Evolutionary conservation across 148 eudicot genomes (phyloP), one percentile per base, ranked within the genome.

Genomic region (Talinum fruticosum): DNA sequence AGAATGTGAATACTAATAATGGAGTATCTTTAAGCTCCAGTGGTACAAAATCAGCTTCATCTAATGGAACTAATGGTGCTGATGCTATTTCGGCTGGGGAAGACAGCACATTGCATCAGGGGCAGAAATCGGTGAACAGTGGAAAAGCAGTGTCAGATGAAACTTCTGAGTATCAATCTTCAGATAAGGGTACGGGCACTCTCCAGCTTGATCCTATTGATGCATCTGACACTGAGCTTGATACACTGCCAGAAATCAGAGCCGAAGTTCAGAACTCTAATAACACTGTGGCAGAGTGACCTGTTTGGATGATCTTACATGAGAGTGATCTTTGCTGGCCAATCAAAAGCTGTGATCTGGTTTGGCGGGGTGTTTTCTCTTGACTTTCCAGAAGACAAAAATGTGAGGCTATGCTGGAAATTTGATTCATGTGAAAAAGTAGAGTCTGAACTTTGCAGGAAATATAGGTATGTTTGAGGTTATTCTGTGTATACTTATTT

Each of bases 181-280:
- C 73, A 12, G 73, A 79, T 41, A 88, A 84, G 53, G 80, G 80
- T 76, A 76, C 49, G 15, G 85, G 79, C 53, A 79, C 32, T 8
- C 79, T 33, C 76, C 80, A 79, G 71, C 84, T 80, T 18, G 94
- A 90, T 66, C 84, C 80, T 1, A 86, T 87, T 65, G 97, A 89
- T 79, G 79, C 83, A 37, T 83, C 89, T 78, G 89, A 90, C 86
- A 75, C 85, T 10, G 93, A 90, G 82, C 79, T 88, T 45, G 90
- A 84, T 51, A 87, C 89, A 16, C 83, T 88, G 80, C 92, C 94
- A 1, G 93, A 87, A n/a, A 90, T 87, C 76, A 83, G 75, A 85
- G 85, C 77, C 8, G 90, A 88, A 85, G 90, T 86, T 81, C 85
- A 82, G 75, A 83, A 84, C 21, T 69, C 77, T 26, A 91, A 90